Evolutionary conservation across 2,329 filamentous ascomycete species (phyloP).

Genomic region (Arthrobotrys conoides): DNA sequence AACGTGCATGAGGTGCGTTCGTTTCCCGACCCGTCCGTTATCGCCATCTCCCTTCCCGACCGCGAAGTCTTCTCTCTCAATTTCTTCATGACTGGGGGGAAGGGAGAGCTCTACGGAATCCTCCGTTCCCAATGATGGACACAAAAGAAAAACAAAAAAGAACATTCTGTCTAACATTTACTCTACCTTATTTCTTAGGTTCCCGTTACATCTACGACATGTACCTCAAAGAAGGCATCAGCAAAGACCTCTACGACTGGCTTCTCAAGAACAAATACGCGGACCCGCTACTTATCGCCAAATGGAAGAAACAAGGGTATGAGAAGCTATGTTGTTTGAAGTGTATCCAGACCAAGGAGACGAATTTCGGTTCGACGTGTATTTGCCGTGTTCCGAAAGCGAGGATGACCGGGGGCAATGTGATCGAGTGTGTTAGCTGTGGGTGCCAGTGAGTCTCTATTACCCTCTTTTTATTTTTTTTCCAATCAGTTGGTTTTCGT

Average conservation of each 20-base stretch:
- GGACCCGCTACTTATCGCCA: constrained; percentile 94
- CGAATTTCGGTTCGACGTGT: constrained; percentile 97
- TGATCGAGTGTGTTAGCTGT: constrained; percentile 93
- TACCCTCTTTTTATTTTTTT: background rate
- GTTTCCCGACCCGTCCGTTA: constrained; percentile 35
- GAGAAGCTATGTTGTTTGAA: constrained; percentile 97
- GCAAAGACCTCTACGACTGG: constrained; percentile 93
- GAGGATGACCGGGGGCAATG: constrained; percentile 85
- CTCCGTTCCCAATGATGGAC: background rate
- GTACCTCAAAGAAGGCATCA: constrained; percentile 97
- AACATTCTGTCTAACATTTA: constrained; percentile 17
- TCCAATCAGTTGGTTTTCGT: background rate
- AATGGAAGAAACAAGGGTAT: constrained; percentile 99
- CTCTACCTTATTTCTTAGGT: constrained; percentile 66
- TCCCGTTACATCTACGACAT: constrained; percentile 95
- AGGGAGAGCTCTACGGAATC: background rate
- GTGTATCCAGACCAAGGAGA: constrained; percentile 99
- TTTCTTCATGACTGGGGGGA: background rate
- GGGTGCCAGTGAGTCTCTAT: constrained; percentile 75
- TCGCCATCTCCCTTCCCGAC: background rate
- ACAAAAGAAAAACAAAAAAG: background rate
- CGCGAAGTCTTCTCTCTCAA: background rate
- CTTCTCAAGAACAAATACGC: constrained; percentile 96
- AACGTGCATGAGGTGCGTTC: constrained; percentile 57
- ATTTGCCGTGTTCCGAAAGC: constrained; percentile 94